Conservation (phyloP, 192 early-diverging fungal species). For the Gaertneriomyces semiglobifer region DNA sequence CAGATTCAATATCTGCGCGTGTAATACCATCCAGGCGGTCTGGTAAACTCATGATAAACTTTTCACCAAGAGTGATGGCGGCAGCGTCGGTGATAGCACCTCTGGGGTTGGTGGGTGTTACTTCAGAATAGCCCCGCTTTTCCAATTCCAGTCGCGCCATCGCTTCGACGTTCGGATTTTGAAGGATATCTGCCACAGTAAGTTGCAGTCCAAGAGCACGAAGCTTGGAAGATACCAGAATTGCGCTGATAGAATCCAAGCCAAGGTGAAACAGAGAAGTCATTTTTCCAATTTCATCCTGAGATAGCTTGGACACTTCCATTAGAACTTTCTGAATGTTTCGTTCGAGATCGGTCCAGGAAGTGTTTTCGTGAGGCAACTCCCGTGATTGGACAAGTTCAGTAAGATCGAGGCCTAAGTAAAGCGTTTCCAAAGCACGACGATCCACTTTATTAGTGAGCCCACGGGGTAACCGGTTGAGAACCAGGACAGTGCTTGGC, state of each 20-base stretch:
- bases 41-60: too few species aligned
- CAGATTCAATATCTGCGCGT: background rate
- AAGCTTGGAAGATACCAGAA: slow-evolving; percentile 8
- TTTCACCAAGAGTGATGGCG: background rate
- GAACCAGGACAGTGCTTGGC: background rate
- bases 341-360: background rate
- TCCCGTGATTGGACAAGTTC: background rate
- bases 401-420: background rate
- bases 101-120: too few species aligned
- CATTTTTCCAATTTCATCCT: slow-evolving; percentile 7
- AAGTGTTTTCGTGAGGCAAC: background rate
- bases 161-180: slow-evolving; percentile 4
- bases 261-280: slow-evolving; percentile 19
- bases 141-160: slow-evolving; percentile 7
- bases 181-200: slow-evolving; percentile 21
- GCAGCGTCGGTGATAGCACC: background rate
- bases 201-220: slow-evolving; percentile 6
- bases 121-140: background rate
- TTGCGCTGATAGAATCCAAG: slow-evolving; percentile 23
- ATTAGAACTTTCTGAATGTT: slow-evolving; percentile 1
- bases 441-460: slow-evolving; percentile 1
- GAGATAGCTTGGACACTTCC: background rate
- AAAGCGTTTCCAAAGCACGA: background rate
- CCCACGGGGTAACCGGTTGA: slow-evolving; percentile 13
- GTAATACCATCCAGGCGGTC: too few species aligned